phyloP scores from a whole-genome alignment of 257 asterid genomes.

The Solanum clarkiae region DNA sequence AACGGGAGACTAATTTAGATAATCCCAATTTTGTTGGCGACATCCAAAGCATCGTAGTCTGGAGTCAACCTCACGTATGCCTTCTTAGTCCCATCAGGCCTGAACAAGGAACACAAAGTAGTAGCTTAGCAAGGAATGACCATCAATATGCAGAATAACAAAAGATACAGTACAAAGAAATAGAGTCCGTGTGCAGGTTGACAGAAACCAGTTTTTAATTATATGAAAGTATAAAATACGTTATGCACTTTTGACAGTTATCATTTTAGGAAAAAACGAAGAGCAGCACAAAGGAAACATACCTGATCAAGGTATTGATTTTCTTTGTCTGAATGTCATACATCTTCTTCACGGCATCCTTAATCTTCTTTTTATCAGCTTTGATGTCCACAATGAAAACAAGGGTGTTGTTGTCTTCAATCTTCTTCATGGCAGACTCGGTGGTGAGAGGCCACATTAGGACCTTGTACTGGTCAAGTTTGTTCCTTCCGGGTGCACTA shows the following conservation, averaged over 20 bases:
- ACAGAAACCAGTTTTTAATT: background rate
- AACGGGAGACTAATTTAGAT: slow-evolving; percentile 20
- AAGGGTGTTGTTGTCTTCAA: slow-evolving; percentile 48
- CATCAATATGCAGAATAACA: background rate
- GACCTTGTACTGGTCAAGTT: slow-evolving; percentile 34
- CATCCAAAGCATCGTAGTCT: slow-evolving; percentile 49
- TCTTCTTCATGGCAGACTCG: slow-evolving; percentile 50
- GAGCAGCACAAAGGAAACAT: background rate
- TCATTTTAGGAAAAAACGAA: background rate
- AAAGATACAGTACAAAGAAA: background rate
- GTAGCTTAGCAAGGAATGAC: background rate
- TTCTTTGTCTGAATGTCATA: slow-evolving; percentile 48
- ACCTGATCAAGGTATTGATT: slow-evolving; percentile 53
- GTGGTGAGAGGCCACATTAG: slow-evolving; percentile 45
- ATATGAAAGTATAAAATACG: background rate
- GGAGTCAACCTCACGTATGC: slow-evolving; percentile 52
- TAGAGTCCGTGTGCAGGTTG: background rate
- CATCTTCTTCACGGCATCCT: slow-evolving; percentile 49
- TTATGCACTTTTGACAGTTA: background rate
- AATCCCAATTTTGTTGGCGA: slow-evolving; percentile 53
- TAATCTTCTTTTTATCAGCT: slow-evolving; percentile 48
- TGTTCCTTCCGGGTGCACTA: slow-evolving; percentile 46
- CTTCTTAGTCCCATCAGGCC: slow-evolving; percentile 52
- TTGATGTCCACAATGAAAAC: slow-evolving; percentile 45
- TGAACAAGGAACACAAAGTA: slow-evolving; percentile 2